phyloP scores from a whole-genome alignment of 768 basidiomycete genomes.

The Phylloporus sp. region DNA sequence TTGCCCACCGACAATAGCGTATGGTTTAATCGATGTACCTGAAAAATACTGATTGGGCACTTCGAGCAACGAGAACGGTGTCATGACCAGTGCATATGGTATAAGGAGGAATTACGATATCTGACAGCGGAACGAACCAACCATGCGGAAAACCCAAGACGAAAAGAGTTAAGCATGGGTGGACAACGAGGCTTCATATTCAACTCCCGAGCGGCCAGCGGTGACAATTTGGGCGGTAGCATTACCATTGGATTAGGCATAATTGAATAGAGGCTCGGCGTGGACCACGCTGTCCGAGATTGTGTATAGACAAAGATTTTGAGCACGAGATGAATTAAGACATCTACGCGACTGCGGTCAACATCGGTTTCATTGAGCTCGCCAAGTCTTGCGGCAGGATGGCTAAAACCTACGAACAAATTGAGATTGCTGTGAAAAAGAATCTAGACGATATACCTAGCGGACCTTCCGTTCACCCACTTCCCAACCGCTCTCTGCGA shows the following conservation, averaged over 20 bases:
- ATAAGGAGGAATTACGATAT: too few relatives aligned
- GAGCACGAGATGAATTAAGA: constrained; percentile 9
- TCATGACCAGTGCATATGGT: too few relatives aligned
- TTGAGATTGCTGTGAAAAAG: constrained; percentile 1
- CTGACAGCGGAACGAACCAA: constrained; percentile 72
- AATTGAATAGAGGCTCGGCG: constrained; percentile 24
- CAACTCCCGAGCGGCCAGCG: constrained; percentile 36
- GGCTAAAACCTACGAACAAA: constrained; percentile 19
- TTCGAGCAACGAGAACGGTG: not conserved
- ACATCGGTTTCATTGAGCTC: constrained; percentile 16
- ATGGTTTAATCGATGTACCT: constrained; percentile 1
- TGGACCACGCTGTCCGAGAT: not conserved
- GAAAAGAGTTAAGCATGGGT: constrained; percentile 22
- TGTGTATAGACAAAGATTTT: too few relatives aligned
- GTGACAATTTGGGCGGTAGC: constrained; percentile 36
- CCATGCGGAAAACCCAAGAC: constrained; percentile 16
- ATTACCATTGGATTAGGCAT: constrained; percentile 33
- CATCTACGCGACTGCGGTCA: constrained; percentile 8
- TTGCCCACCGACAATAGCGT: not conserved
- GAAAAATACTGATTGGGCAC: too few relatives aligned
- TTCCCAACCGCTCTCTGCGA: constrained; percentile 80
- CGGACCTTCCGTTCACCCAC: constrained; percentile 63
- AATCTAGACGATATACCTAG: constrained; percentile 42
- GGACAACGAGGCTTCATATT: constrained; percentile 58
- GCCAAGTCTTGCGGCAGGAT: constrained; percentile 25